A percentile compares a stretch with the other conserved stretches of the same genome.
phyloP scores from a whole-genome alignment of 495 filamentous ascomycete species.

The Amniculicola lignicola region DNA sequence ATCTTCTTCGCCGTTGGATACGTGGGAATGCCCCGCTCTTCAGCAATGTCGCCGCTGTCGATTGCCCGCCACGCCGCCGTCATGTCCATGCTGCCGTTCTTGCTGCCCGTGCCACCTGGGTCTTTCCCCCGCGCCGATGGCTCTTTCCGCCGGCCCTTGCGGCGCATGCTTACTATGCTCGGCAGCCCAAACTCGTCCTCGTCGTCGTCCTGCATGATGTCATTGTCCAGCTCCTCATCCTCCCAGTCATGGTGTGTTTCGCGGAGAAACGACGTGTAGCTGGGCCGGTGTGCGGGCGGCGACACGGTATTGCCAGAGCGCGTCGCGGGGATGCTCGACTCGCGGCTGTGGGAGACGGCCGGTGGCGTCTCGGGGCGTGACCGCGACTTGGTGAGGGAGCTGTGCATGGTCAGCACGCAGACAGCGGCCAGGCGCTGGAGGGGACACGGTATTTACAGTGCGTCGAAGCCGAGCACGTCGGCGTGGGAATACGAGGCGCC shows the following conservation, averaged over 20 bases:
- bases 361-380: constrained; percentile 64
- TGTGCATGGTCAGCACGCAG: constrained; percentile 34
- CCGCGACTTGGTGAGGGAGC: constrained; percentile 51
- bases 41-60: constrained; percentile 85
- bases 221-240: constrained; percentile 53
- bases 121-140: constrained; percentile 49
- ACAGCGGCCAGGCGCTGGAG: neutral
- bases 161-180: constrained; percentile 81
- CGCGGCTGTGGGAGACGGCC: constrained; percentile 47
- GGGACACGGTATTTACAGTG: constrained; percentile 49
- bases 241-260: constrained; percentile 75
- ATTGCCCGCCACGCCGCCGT: constrained; percentile 49
- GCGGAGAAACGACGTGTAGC: constrained; percentile 73
- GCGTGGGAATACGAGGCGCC: constrained; percentile 96
- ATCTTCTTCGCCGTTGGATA: constrained; percentile 84
- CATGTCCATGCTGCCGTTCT: neutral
- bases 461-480: constrained; percentile 84
- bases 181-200: constrained; percentile 94
- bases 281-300: constrained; percentile 59
- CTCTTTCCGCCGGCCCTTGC: constrained; percentile 57
- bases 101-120: constrained; percentile 42
- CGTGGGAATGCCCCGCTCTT: constrained; percentile 78
- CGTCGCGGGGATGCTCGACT: constrained; percentile 49
- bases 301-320: constrained; percentile 44
- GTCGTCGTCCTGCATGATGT: constrained; percentile 73